These are phyloP conservation scores for Papilionanthe hybrid DNA, from an alignment of 116 monocot genomes.

Conservation along the genomic window DNA sequence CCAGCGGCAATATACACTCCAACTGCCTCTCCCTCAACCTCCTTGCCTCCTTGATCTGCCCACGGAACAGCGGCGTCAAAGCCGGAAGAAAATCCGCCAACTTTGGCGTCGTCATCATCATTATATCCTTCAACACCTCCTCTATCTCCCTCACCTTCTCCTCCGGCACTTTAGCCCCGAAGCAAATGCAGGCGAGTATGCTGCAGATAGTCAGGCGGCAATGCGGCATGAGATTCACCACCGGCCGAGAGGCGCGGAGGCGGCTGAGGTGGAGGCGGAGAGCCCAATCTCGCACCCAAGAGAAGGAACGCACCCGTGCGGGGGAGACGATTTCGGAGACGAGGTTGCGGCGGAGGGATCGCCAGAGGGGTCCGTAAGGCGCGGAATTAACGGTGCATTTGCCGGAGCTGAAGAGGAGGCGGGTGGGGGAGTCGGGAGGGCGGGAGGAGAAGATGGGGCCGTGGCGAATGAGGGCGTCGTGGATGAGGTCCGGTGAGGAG, in stretches of 20 bases:
- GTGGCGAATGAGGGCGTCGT: constrained; percentile 60
- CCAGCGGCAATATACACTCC: constrained; percentile 58
- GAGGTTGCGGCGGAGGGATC: constrained; percentile 73
- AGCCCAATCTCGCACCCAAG: constrained; percentile 90
- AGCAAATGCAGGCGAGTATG: constrained; percentile 85
- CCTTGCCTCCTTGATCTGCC: constrained; percentile 50
- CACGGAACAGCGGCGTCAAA: constrained; percentile 60
- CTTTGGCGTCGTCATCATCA: constrained; percentile 71
- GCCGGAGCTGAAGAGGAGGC: constrained; percentile 61
- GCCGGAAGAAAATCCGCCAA: constrained; percentile 79
- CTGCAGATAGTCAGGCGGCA: constrained; percentile 87
- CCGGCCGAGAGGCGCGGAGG: constrained; percentile 32
- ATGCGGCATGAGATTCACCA: constrained; percentile 50
- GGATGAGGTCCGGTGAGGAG: constrained; percentile 64
- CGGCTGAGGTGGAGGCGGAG: constrained; percentile 52
- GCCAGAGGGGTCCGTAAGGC: constrained; percentile 76
- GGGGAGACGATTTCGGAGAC: constrained; percentile 55
- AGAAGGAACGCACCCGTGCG: constrained; percentile 28
- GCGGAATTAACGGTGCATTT: constrained; percentile 84
- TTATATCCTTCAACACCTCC: constrained; percentile 73
- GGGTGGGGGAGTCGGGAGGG: constrained; percentile 67
- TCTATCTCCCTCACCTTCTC: constrained; percentile 55
- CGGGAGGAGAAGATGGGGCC: constrained; percentile 70
- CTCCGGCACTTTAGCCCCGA: constrained; percentile 68
- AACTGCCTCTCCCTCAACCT: constrained; percentile 55